Conservation (phyloP, 2,329 filamentous ascomycete species). For the Cercospora beticola region DNA sequence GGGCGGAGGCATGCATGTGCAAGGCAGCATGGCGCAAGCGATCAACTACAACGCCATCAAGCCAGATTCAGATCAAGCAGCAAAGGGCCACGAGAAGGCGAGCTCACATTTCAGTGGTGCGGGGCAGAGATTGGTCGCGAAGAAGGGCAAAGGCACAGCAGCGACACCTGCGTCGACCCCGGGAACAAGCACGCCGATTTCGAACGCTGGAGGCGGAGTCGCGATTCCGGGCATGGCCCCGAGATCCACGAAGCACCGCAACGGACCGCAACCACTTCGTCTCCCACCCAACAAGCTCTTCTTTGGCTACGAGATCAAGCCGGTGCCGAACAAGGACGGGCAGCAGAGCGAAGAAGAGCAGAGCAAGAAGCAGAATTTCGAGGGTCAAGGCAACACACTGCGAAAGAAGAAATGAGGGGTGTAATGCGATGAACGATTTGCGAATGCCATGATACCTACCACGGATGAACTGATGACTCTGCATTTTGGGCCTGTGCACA, state of each 20-base stretch:
- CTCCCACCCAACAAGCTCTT: constrained; percentile 88
- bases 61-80: constrained; percentile 67
- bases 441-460: background rate
- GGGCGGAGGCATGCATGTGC: constrained; percentile 74
- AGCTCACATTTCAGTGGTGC: constrained; percentile 76
- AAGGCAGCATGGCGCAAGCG: constrained; percentile 94
- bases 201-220: constrained; percentile 49
- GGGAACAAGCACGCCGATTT: constrained; percentile 56
- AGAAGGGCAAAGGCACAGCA: constrained; percentile 69
- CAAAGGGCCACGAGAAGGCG: constrained; percentile 60
- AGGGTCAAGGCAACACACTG: constrained; percentile 78
- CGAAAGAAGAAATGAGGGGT: constrained; percentile 64
- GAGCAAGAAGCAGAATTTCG: constrained; percentile 61
- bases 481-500: constrained; percentile 7
- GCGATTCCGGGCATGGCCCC: constrained; percentile 38
- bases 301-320: constrained; percentile 92
- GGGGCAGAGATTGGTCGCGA: constrained; percentile 78
- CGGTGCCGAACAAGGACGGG: constrained; percentile 74
- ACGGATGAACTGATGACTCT: constrained; percentile 4
- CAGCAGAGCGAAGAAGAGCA: constrained; percentile 62
- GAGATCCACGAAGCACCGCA: constrained; percentile 52
- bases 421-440: background rate
- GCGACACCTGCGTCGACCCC: constrained; percentile 30
- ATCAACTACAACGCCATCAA: constrained; percentile 95
- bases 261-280: constrained; percentile 82